Base-by-base conservation (phyloP, 148 eudicot genomes). In the Fagopyrum tataricum region DNA sequence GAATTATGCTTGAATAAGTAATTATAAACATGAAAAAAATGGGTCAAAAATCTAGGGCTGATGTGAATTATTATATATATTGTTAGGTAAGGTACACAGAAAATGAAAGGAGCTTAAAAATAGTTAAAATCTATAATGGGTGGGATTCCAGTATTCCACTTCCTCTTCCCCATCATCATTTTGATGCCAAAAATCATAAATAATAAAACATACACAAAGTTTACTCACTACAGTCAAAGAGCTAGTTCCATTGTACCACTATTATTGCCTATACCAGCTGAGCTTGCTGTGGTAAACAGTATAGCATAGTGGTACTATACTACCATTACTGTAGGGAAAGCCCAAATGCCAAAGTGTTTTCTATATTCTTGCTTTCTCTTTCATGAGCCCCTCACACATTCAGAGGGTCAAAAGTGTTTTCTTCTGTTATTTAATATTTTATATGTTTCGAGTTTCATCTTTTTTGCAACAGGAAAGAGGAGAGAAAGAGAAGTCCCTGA, bases 241-340 rank as follows among this genome's bases (percentile, higher is more conserved):
- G 58, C 58, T 52, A 52, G 58, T 17, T 52, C 55, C 55, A 17
- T 52, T 52, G 8, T 21, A 56, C 62, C 62, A 21, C 31, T 56
- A 56, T 2, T 59, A 59, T 23, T 59, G 40, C 39, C 14, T 23
- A 31, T 31, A 24, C 66, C 40, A 59, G 12, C 58, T 51, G 56
- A 58, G 37, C 64, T 59, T 51, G 52, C 39, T 59, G 64, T 58
- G 66, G 23, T 6, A 4, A 59, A 59, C 66, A 59, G 66, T 59
- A 59, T 1, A 23, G 7, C 23, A 7, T 58, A 52, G 58, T 59
- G 15, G 66, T 17, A 52, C 21, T 48, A 48, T 52, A 6, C 21
- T 17, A 17, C 23, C n/a, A 59, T 59, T 31, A 56, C 62, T 56
- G 26, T 5, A 14, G 18, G 4, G 18, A 51, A 51, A 51, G 39